Evolutionary conservation across 73 alveolate species (phyloP).

Genomic region (Durusdinium trenchii): DNA sequence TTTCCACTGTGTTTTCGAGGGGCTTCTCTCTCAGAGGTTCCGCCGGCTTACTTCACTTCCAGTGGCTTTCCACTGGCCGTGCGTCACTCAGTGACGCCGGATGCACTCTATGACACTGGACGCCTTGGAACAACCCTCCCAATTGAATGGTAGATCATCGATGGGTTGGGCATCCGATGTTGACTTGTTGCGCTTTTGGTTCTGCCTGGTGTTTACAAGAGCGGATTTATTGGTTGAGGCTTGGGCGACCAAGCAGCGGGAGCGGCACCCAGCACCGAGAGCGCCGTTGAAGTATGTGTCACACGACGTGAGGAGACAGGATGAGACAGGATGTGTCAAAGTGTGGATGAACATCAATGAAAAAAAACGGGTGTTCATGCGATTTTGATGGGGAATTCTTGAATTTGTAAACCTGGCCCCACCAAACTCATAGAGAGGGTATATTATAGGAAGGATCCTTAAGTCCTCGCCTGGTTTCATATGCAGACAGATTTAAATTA

Average conservation of each 20-base stretch:
- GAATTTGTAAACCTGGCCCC: too few species aligned
- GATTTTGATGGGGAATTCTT: too few species aligned
- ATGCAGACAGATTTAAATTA: too few species aligned
- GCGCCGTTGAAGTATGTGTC: background rate
- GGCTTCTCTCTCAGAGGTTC: too few species aligned
- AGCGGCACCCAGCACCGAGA: background rate
- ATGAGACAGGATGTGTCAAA: background rate
- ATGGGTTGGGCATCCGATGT: background rate
- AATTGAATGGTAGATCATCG: background rate
- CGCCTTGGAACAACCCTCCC: background rate
- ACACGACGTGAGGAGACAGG: background rate
- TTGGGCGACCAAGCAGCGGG: slow-evolving; percentile 73
- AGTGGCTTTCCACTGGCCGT: slow-evolving; percentile 59
- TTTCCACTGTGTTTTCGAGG: too few species aligned
- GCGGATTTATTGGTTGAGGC: too few species aligned
- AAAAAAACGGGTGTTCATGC: too few species aligned
- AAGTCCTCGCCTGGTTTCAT: too few species aligned
- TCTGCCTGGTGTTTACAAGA: background rate
- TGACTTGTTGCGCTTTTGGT: background rate
- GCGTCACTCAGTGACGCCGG: background rate
- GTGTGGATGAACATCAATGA: background rate
- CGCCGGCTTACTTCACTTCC: slow-evolving; percentile 49
- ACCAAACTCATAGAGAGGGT: too few species aligned
- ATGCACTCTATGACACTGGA: background rate
- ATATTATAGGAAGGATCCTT: too few species aligned